phyloP scores from a whole-genome alignment of 768 basidiomycete genomes.

The Termitomyces bulborhizus region DNA sequence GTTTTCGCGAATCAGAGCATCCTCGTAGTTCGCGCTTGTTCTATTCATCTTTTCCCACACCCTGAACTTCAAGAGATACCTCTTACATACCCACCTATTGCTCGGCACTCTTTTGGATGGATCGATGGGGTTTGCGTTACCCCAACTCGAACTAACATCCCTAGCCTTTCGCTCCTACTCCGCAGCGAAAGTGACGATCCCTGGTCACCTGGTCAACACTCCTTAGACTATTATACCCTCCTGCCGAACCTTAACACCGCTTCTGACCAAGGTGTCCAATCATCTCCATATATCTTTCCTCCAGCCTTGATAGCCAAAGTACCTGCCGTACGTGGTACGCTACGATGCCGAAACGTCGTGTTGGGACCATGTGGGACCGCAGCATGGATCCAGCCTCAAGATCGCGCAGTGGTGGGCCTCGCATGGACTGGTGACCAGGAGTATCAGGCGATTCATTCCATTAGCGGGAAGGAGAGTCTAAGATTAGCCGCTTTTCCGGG shows the following conservation, averaged over 20 bases:
- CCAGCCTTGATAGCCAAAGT: slow-evolving; percentile 32
- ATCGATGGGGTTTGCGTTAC: slow-evolving; percentile 51
- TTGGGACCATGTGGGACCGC: slow-evolving; percentile 54
- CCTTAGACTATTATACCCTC: slow-evolving; percentile 48
- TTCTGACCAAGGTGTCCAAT: background rate
- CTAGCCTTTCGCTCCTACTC: slow-evolving; percentile 42
- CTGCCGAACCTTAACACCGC: slow-evolving; percentile 23
- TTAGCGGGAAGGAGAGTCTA: slow-evolving; percentile 24
- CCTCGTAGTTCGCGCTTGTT: slow-evolving; percentile 54
- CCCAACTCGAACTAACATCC: slow-evolving; percentile 8
- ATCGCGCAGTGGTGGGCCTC: slow-evolving; percentile 33
- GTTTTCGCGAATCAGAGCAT: slow-evolving; percentile 39
- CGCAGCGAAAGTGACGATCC: slow-evolving; percentile 57
- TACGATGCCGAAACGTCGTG: slow-evolving; percentile 48
- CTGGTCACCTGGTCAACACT: slow-evolving; percentile 44
- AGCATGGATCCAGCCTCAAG: slow-evolving; percentile 55
- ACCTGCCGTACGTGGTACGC: slow-evolving; percentile 39
- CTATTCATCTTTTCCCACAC: slow-evolving; percentile 47
- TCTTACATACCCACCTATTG: slow-evolving; percentile 28
- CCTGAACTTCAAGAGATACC: slow-evolving; percentile 29
- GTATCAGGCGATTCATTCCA: slow-evolving; percentile 9
- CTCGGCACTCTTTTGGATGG: slow-evolving; percentile 58
- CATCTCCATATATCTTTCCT: slow-evolving; percentile 40
- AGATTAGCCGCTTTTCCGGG: slow-evolving; percentile 49
- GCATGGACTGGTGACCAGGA: slow-evolving; percentile 17